Conservation (phyloP, 768 basidiomycete genomes). For the Pleurotus tuoliensis region DNA sequence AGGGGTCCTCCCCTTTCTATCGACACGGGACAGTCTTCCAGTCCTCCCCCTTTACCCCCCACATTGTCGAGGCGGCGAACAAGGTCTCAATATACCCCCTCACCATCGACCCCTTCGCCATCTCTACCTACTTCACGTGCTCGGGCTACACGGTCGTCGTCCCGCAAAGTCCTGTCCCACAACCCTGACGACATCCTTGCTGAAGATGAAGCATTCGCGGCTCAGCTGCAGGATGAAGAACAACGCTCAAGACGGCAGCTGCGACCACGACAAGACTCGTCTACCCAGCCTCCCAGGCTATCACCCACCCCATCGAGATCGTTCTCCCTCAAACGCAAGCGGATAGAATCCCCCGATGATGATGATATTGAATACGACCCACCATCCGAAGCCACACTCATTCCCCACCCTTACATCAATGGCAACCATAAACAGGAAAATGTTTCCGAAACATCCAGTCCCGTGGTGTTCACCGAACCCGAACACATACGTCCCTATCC, state of each 20-base stretch:
- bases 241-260: constrained; percentile 28
- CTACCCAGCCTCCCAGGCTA: background rate
- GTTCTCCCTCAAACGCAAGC: constrained; percentile 37
- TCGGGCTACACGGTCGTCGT: background rate
- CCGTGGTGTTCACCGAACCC: background rate
- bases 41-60: background rate
- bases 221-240: constrained; percentile 27
- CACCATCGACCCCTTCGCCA: background rate
- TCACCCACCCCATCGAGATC: constrained; percentile 1
- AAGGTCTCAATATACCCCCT: background rate
- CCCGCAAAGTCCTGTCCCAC: constrained; percentile 6
- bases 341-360: constrained; percentile 35
- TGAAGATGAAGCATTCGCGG: constrained; percentile 22
- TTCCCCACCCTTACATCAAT: background rate
- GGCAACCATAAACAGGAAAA: background rate
- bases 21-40: background rate
- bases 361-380: constrained; percentile 11
- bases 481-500: background rate
- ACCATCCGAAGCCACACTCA: background rate
- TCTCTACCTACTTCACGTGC: background rate
- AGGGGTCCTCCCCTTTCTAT: background rate
- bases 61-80: background rate
- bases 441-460: background rate
- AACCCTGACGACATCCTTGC: constrained; percentile 9
- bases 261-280: constrained; percentile 14